These are phyloP conservation scores for Hamamelis virginiana DNA, from an alignment of 164 flowering plant genomes.

Conservation along the genomic window DNA sequence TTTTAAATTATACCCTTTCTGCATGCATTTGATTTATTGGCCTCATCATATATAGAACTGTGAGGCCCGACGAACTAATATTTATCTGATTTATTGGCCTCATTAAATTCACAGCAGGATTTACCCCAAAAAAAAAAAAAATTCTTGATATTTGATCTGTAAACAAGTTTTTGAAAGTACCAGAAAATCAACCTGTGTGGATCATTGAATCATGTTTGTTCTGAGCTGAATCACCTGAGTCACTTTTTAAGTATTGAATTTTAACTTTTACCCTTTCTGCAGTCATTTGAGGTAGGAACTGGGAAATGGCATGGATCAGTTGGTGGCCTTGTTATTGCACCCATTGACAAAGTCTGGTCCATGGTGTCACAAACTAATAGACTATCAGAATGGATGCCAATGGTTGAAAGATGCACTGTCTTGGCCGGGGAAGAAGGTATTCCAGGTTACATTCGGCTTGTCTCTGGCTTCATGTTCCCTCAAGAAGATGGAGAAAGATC, in stretches of 20 bases:
- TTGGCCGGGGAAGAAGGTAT: conserved; percentile 52
- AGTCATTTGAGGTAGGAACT: conserved; percentile 22
- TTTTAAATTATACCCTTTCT: too few relatives aligned
- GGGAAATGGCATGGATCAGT: conserved; percentile 52
- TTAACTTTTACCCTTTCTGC: neutral
- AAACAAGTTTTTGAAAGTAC: too few relatives aligned
- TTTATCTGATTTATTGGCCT: too few relatives aligned
- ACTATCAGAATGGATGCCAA: conserved; percentile 70
- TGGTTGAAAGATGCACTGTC: conserved; percentile 63
- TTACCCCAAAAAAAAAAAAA: too few relatives aligned
- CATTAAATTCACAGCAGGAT: too few relatives aligned
- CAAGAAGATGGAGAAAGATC: conserved; percentile 62
- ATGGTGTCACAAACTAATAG: conserved; percentile 47
- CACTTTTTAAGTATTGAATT: neutral
- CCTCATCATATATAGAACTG: too few relatives aligned
- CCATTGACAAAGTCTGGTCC: conserved; percentile 48
- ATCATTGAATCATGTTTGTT: too few relatives aligned
- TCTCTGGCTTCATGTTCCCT: conserved; percentile 75
- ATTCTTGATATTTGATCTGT: too few relatives aligned
- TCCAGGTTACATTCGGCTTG: conserved; percentile 47
- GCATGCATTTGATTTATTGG: too few relatives aligned
- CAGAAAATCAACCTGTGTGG: too few relatives aligned
- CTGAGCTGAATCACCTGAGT: too few relatives aligned
- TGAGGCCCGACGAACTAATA: too few relatives aligned
- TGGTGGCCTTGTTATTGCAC: conserved; percentile 45